Conservation (phyloP, 1,284 basidiomycete species). For the Polyporus tsugae region DNA sequence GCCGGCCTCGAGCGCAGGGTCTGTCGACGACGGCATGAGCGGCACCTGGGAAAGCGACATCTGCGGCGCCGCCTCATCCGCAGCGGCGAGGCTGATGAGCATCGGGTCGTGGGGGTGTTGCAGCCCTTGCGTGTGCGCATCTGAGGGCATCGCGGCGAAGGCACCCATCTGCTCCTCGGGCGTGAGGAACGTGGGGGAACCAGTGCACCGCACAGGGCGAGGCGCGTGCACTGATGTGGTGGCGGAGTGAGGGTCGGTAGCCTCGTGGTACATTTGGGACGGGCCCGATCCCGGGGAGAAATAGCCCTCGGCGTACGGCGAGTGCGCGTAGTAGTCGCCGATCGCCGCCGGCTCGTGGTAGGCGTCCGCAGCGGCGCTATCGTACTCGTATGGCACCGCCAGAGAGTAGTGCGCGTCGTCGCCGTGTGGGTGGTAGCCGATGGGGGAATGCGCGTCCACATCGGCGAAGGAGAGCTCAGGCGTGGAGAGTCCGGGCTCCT, state of each 20-base stretch:
- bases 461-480: slow-evolving; percentile 31
- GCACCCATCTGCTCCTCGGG: slow-evolving; percentile 21
- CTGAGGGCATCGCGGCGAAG: slow-evolving; percentile 18
- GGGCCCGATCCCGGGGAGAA: slow-evolving; percentile 3
- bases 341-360: slow-evolving; percentile 10
- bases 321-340: slow-evolving; percentile 15
- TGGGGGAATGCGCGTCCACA: slow-evolving; percentile 2
- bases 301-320: slow-evolving; percentile 18
- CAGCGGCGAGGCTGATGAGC: slow-evolving; percentile 24
- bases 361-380: slow-evolving; percentile 11
- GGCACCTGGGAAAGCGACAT: slow-evolving; percentile 32
- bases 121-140: slow-evolving; percentile 11
- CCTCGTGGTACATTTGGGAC: slow-evolving; percentile 20
- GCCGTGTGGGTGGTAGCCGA: slow-evolving; percentile 19
- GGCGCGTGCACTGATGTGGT: slow-evolving; percentile 32
- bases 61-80: slow-evolving; percentile 25
- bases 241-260: slow-evolving; percentile 16
- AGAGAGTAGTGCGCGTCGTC: slow-evolving; percentile 21
- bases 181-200: slow-evolving; percentile 30
- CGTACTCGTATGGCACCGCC: slow-evolving; percentile 14
- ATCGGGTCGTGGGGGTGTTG: slow-evolving; percentile 26
- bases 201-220: slow-evolving; percentile 30
- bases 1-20: slow-evolving; percentile 20
- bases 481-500: slow-evolving; percentile 29
- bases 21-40: slow-evolving; percentile 21